Base-by-base conservation (phyloP, 805 yeast genomes). In the Scheffersomyces amazonensis region DNA sequence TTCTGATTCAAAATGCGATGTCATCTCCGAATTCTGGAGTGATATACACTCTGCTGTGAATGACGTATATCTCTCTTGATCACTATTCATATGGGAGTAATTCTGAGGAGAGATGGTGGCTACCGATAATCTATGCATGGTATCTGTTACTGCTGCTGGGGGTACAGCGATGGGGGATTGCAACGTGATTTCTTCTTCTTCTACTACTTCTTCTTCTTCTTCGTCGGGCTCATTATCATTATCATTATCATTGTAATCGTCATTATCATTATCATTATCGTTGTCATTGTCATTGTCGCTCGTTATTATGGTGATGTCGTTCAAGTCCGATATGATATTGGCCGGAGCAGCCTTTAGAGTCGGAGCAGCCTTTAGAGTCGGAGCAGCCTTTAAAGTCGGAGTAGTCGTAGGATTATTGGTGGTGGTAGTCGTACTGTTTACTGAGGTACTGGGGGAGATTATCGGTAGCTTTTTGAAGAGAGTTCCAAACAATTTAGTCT, bases 1-100 rank as follows among this genome's bases (percentile, higher is more conserved):
- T 18, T 23, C 23, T 24, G 22, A 25, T 21, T 35, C 27, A 16
- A 25, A 24, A 31, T 12, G 54, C 12, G 53, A 50, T 7, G 69
- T 64, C 69, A 65, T 62, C 36, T 64, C 71, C 42, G 66, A 58
- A 46, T 60, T 61, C 46, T 50, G 67, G 32, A 65, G 53, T 16
- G 67, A 60, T 19, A 65, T 56, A 36, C 70, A 64, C 36, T 65
- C 70, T 15, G 67, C 47, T 20, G 59, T 57, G 53, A 59, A 62
- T 5, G 62, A 51, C 17, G 55, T 49, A 50, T 59, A 60, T 24
- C 54, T 39, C 21, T 53, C 55, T 28, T 46, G 42, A 34, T 42
- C 42, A 32, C 29, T 33, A 4, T 27, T 27, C 20, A 32, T 10
- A 29, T 10, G 19, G 9, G 9, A 6, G 9, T 20, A 20, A 20